Percentiles rank a stretch among this genome's conserved stretches.
phyloP scores from a whole-genome alignment of 2,329 filamentous ascomycete genomes.

The Fusarium buharicum region DNA sequence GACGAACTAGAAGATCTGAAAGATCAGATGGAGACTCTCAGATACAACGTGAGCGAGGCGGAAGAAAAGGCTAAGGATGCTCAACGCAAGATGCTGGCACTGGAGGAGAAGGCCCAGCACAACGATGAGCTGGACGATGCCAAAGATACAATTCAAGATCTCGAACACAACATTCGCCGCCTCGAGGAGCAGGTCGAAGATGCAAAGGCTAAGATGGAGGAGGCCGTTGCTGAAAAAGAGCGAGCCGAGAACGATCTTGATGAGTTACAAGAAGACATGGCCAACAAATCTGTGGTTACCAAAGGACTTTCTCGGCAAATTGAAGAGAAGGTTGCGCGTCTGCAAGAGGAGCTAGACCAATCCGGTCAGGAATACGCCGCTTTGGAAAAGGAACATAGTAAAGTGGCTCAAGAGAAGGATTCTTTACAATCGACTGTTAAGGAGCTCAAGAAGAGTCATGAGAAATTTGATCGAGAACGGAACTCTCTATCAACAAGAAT shows the following conservation, averaged over 20 bases:
- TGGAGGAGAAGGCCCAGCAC: constrained; percentile 66
- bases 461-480: constrained; percentile 45
- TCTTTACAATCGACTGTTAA: constrained; percentile 58
- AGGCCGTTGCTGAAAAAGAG: constrained; percentile 64
- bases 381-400: constrained; percentile 63
- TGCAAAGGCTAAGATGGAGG: constrained; percentile 63
- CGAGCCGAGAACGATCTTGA: constrained; percentile 69
- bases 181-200: constrained; percentile 66
- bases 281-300: constrained; percentile 80
- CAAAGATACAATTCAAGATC: constrained; percentile 66
- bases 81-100: constrained; percentile 61
- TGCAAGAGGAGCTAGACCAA: constrained; percentile 73
- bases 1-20: constrained; percentile 78
- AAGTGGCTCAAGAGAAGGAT: constrained; percentile 59
- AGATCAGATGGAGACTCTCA: constrained; percentile 67
- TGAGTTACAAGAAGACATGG: constrained; percentile 79
- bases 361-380: constrained; percentile 59
- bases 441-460: constrained; percentile 51
- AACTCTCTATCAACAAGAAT: constrained; percentile 61
- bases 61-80: constrained; percentile 69
- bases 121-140: constrained; percentile 66
- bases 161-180: constrained; percentile 65
- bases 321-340: constrained; percentile 73
- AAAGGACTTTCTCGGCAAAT: constrained; percentile 80
- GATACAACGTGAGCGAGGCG: constrained; percentile 61